Evolutionary conservation across 2,329 filamentous ascomycete genomes (phyloP), one percentile per base, ranked within the genome.

Genomic region (Tolypocladium nubicola): DNA sequence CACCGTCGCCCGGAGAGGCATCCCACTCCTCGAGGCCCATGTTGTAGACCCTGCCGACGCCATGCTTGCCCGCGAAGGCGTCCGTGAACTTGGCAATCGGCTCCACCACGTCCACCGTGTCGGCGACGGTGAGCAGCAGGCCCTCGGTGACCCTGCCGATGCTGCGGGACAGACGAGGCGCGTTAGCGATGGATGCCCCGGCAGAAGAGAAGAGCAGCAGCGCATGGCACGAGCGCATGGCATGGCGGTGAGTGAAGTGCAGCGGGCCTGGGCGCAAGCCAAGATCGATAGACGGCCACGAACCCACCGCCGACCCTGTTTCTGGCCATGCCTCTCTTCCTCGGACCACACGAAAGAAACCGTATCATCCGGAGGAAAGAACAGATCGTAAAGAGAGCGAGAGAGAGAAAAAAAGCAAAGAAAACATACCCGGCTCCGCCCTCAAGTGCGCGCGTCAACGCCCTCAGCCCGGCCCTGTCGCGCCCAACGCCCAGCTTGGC

Each of bases 81-180:
- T 79, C 78, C 1, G 89, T 90, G 71, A 96, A 94, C 69, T 90
- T 89, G 65, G 79, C 76, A 38, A 94, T 83, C 0, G 90, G 90
- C 75, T 96, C 90, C 52, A 96, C 84, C 39, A 93, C 79, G 70
- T 95, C 90, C 19, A 94, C 84, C 4, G 76, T 73, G 30, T 81
- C 73, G 41, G 86, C 84, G 11, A 90, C 75, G 41, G 83, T 76
- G 53, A 85, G 72, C 43, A 96, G 75, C 16, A 96, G 78, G 0
- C 87, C 87, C 59, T 85, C 79, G 1, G 89, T 94, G 60, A 96
- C 81, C 45, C 90, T 79, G 3, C 90, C 90, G 58, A 95, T 92
- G 1, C 90, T 82, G 56, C 30, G 39, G 30, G 30, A 37, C 47
- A 37, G 47, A 35, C 47, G 47, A 52, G 47, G 21, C 33, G 47